A percentile compares a stretch with the other conserved stretches of the same genome.
Conservation (phyloP, 176 grass and related monocot genomes). For the Dactylis glomerata region DNA sequence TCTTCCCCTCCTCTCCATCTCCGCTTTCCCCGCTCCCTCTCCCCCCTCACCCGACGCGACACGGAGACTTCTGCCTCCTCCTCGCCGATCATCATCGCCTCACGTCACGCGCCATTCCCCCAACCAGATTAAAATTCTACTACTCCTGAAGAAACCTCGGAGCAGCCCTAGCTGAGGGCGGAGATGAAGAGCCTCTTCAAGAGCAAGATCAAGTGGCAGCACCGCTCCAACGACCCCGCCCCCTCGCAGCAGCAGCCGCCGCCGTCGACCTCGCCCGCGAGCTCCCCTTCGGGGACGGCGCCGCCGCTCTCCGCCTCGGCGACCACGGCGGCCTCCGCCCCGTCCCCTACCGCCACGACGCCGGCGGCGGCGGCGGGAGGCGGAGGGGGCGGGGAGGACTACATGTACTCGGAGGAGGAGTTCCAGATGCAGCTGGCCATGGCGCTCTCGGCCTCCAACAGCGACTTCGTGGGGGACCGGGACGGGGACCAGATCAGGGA, state of each 20-base stretch:
- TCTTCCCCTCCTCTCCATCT: background rate
- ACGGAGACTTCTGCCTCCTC: background rate
- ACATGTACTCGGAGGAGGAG: slow-evolving; percentile 88
- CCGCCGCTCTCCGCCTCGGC: slow-evolving; percentile 9
- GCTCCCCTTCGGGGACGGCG: slow-evolving; percentile 36
- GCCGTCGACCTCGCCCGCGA: slow-evolving; percentile 36
- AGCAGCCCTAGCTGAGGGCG: background rate
- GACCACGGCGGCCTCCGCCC: slow-evolving; percentile 26
- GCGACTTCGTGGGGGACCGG: slow-evolving; percentile 57
- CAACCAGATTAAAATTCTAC: background rate
- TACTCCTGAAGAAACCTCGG: no score
- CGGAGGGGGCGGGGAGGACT: slow-evolving; percentile 54
- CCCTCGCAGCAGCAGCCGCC: slow-evolving; percentile 2
- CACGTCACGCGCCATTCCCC: background rate
- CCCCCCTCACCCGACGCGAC: background rate
- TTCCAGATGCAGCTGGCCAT: slow-evolving; percentile 98
- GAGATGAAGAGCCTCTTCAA: slow-evolving; percentile 97
- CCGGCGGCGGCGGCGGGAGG: background rate
- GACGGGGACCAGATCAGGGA: slow-evolving; percentile 98
- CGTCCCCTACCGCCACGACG: slow-evolving; percentile 34
- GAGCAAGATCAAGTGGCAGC: slow-evolving; percentile 86
- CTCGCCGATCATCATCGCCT: slow-evolving; percentile 14
- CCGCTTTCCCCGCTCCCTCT: background rate
- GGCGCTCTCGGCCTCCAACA: slow-evolving; percentile 91
- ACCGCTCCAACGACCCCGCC: slow-evolving; percentile 78